Evolutionary conservation across 1,284 basidiomycete species (phyloP).

Genomic region (Pseudozyma tsukubaensis): DNA sequence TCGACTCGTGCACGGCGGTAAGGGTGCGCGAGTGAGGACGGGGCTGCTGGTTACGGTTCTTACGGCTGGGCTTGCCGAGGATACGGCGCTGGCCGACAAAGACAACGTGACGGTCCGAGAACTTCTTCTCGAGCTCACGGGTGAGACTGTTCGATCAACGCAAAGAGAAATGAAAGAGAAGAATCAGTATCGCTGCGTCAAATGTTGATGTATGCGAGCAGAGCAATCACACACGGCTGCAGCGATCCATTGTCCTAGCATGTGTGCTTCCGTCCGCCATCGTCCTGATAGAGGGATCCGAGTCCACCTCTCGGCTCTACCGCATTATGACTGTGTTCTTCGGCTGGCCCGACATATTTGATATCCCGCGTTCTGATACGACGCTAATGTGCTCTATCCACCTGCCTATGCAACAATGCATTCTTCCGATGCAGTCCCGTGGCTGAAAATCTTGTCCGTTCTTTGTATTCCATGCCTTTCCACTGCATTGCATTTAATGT

Average conservation of each 20-base stretch:
- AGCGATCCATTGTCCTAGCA: background rate
- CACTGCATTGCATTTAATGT: background rate
- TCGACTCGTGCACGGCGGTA: conserved; percentile 96
- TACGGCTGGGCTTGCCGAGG: conserved; percentile 95
- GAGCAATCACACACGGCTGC: background rate
- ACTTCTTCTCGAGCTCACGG: conserved; percentile 99
- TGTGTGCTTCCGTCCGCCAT: too few species aligned
- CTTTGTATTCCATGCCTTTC: background rate
- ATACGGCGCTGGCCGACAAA: conserved; percentile 99
- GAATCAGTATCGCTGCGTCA: conserved; percentile 19
- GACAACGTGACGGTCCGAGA: conserved; percentile 97
- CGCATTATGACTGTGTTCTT: too few species aligned
- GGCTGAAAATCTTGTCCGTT: too few species aligned
- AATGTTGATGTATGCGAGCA: background rate
- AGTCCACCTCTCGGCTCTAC: too few species aligned
- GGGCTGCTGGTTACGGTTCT: conserved; percentile 92
- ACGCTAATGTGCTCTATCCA: too few species aligned
- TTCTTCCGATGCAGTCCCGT: too few species aligned
- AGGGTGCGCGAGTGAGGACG: conserved; percentile 96
- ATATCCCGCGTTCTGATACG: too few species aligned
- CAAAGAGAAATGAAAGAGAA: background rate
- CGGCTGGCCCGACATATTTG: too few species aligned
- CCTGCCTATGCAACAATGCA: too few species aligned
- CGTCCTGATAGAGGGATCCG: too few species aligned
- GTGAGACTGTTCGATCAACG: conserved; percentile 81